Percentiles rank a stretch among this genome's conserved stretches.
Evolutionary conservation across 2,329 filamentous ascomycete genomes (phyloP).

Genomic region (Clonostachys rhizophaga): DNA sequence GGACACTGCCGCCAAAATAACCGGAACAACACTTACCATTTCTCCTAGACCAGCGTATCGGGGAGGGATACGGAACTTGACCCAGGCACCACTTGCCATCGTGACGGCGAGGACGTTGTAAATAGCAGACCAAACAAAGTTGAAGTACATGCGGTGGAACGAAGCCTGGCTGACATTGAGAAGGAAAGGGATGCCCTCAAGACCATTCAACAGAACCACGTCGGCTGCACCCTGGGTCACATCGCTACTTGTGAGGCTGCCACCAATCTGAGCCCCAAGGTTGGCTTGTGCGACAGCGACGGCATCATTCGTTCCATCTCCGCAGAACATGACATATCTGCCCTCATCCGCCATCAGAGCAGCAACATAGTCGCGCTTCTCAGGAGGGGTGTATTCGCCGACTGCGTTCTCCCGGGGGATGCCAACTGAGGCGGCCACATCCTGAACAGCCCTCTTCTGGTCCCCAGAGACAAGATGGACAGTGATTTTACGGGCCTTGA

Average conservation of each 20-base stretch:
- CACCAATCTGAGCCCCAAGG: constrained; percentile 53
- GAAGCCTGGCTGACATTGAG: constrained; percentile 36
- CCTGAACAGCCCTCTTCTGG: constrained; percentile 37
- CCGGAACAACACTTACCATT: constrained; percentile 59
- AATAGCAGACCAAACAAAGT: constrained; percentile 56
- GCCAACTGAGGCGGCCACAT: constrained; percentile 33
- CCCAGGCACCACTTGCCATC: constrained; percentile 55
- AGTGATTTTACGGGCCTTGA: constrained; percentile 39
- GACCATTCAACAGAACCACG: constrained; percentile 47
- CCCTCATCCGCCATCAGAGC: constrained; percentile 20
- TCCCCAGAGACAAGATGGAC: constrained; percentile 56
- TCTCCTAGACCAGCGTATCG: constrained; percentile 57
- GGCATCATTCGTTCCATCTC: constrained; percentile 62
- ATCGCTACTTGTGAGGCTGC: constrained; percentile 36
- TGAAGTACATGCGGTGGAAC: constrained; percentile 44
- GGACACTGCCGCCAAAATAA: constrained; percentile 33
- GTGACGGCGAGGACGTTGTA: constrained; percentile 61
- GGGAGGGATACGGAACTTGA: constrained; percentile 42
- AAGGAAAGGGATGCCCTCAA: constrained; percentile 44
- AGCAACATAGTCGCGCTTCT: constrained; percentile 50
- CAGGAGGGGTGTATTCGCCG: constrained; percentile 40
- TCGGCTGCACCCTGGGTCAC: constrained; percentile 53
- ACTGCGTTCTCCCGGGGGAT: constrained; percentile 27
- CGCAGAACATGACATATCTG: constrained; percentile 46
- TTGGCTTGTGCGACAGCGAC: constrained; percentile 54